These are phyloP conservation scores for Fraxinus excelsior DNA, from an alignment of 257 asterid genomes.

Conservation along the genomic window DNA sequence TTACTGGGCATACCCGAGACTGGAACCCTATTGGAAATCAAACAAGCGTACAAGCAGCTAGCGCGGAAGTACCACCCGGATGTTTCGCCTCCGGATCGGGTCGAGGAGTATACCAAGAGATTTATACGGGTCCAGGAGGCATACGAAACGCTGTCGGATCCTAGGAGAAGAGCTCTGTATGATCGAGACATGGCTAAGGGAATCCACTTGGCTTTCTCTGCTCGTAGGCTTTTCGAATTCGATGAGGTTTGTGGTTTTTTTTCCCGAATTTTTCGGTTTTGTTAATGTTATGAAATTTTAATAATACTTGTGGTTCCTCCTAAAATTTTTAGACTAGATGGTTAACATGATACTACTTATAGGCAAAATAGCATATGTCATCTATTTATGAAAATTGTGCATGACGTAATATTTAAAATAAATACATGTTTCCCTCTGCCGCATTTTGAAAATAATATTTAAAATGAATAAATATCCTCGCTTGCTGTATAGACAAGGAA, in stretches of 20 bases:
- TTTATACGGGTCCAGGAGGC: constrained; percentile 87
- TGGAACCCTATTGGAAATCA: constrained; percentile 60
- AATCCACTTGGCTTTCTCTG: constrained; percentile 50
- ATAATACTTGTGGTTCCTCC: too few relatives aligned
- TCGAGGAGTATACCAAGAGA: constrained; percentile 65
- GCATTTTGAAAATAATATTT: too few relatives aligned
- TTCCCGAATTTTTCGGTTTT: too few relatives aligned
- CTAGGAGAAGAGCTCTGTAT: constrained; percentile 52
- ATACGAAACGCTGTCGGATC: constrained; percentile 86
- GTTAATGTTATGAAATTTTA: too few relatives aligned
- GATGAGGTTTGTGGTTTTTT: constrained; percentile 45
- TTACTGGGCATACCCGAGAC: constrained; percentile 71
- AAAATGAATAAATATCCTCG: too few relatives aligned
- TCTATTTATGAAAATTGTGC: too few relatives aligned
- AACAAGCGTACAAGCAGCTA: constrained; percentile 81
- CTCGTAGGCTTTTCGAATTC: constrained; percentile 43
- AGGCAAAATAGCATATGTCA: too few relatives aligned
- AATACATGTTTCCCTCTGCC: too few relatives aligned
- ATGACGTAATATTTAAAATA: too few relatives aligned
- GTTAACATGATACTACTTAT: too few relatives aligned
- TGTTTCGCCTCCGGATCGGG: constrained; percentile 86
- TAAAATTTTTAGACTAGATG: too few relatives aligned
- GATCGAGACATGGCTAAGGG: constrained; percentile 58
- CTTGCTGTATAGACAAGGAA: too few relatives aligned
- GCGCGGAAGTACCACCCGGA: constrained; percentile 95